Conservation (phyloP, 441 rosid species). For the Arabidopsis hybrid region DNA sequence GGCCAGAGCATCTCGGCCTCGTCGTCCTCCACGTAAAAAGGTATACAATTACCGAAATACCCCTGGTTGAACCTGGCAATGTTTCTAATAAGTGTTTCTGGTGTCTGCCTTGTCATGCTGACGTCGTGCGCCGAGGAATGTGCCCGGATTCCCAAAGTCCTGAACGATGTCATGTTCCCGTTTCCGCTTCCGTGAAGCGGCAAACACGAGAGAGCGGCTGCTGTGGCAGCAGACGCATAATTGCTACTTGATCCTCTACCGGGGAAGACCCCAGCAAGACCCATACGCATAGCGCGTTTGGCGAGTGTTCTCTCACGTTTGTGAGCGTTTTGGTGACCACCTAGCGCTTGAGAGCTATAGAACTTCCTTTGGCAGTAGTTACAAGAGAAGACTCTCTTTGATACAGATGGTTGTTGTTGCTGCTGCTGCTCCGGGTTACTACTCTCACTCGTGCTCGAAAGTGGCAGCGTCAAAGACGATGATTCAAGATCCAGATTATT, state of each 20-base stretch:
- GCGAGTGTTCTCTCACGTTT: constrained; percentile 94
- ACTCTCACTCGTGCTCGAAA: constrained; percentile 70
- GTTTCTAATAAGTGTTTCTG: constrained; percentile 52
- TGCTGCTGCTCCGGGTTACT: constrained; percentile 49
- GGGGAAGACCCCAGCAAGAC: constrained; percentile 46
- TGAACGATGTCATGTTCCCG: constrained; percentile 36
- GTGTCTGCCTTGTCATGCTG: constrained; percentile 47
- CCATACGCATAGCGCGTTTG: constrained; percentile 90
- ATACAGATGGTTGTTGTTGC: constrained; percentile 21
- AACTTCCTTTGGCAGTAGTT: constrained; percentile 92
- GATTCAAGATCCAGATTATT: constrained; percentile 41
- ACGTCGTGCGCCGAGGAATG: constrained; percentile 73
- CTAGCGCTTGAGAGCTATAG: constrained; percentile 96
- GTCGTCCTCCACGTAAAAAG: constrained; percentile 71
- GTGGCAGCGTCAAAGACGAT: constrained; percentile 53
- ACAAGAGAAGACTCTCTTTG: constrained; percentile 79
- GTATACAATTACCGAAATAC: constrained; percentile 55
- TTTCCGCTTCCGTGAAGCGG: constrained; percentile 64
- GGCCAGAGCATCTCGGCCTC: constrained; percentile 78
- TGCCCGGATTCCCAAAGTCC: constrained; percentile 83
- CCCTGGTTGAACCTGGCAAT: constrained; percentile 76
- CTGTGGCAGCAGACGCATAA: constrained; percentile 58
- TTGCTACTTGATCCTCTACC: constrained; percentile 18
- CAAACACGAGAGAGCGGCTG: constrained; percentile 74
- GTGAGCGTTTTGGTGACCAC: constrained; percentile 98